A percentile compares a stretch with the other conserved stretches of the same genome.
Conservation (phyloP, 2,329 filamentous ascomycete species). For the Macrophomina pseudophaseolina region DNA sequence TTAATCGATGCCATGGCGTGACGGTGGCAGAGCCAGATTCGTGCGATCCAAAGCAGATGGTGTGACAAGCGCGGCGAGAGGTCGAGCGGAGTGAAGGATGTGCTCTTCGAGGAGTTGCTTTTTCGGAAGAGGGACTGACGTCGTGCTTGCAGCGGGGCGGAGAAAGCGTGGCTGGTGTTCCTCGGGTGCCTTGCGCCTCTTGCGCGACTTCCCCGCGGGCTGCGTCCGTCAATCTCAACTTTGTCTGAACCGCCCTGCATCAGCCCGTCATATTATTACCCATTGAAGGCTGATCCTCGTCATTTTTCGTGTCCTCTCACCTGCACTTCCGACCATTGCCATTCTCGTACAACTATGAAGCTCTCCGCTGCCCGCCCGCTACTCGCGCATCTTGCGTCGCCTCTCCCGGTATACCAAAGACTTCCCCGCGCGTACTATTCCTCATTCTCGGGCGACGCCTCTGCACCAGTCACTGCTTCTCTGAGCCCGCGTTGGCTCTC, state of each 20-base stretch:
- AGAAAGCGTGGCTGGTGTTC: constrained; percentile 17
- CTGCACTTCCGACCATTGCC: background rate
- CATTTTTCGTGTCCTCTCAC: background rate
- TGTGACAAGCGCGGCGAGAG: background rate
- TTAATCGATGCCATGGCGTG: constrained; percentile 13
- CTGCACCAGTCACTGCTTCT: constrained; percentile 35
- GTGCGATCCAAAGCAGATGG: background rate
- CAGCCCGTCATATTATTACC: background rate
- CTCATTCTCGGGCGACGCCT: constrained; percentile 12
- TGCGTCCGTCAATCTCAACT: constrained; percentile 5
- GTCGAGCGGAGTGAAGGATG: background rate
- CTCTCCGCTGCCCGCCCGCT: constrained; percentile 17
- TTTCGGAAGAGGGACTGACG: constrained; percentile 19
- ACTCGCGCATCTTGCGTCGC: constrained; percentile 12
- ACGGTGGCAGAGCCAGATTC: background rate
- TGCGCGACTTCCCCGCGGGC: constrained; percentile 7
- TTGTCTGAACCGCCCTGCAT: constrained; percentile 12
- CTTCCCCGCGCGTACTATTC: constrained; percentile 17
- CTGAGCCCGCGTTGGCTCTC: constrained; percentile 70
- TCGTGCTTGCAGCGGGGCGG: constrained; percentile 17
- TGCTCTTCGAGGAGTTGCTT: background rate
- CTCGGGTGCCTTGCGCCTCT: constrained; percentile 4
- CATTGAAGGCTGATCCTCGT: background rate
- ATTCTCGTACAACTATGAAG: constrained; percentile 7
- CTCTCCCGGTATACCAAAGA: constrained; percentile 15